Evolutionary conservation across 1,139 yeast genomes (phyloP), one percentile per base, ranked within the genome.

Genomic region (Magnusiomyces tetraspermus): DNA sequence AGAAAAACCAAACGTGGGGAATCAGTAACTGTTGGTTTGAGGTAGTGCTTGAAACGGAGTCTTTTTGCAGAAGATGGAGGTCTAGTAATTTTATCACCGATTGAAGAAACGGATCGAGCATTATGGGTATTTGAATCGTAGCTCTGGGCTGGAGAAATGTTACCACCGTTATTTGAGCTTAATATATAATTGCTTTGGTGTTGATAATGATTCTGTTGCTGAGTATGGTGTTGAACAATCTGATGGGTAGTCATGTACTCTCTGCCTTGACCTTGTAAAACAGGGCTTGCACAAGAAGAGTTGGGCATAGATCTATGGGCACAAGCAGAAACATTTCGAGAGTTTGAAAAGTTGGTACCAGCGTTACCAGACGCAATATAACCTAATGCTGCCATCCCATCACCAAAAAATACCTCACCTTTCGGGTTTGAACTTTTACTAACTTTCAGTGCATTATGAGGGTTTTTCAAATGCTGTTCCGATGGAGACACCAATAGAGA

Each of bases 21-120:
- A 49, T 68, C 70, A 3, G 64, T 58, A 11, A 69, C 66, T 21
- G 70, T 67, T 21, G 73, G 73, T 50, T 66, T 64, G 45, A 60
- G 65, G 52, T 67, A 68, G 51, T 69, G 72, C 55, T 64, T 64
- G 59, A 68, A 69, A 19, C 70, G 58, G 17, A 58, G 49, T 10
- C 55, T 10, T 37, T 40, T 48, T 8, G 46, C 5, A n/a, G 40
- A 36, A 36, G 40, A 36, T 17, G 13, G 8, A 17, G 10, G 15
- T 4, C 26, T n/a, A 40, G 6, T 40, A 17, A 10, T 36, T 10
- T 10, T 17, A 8, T 36, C 15, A n/a, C 40, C 15, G 19, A 5
- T 36, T 36, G 40, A 36, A n/a, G 40, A 36, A 10, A 5, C 17
- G 15, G 40, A 17, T 10, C 40, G 15, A 36, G 40, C 8, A n/a